These are phyloP conservation scores for Diversispora eburnea DNA, from an alignment of 192 early-diverging fungal species.

Conservation along the genomic window DNA sequence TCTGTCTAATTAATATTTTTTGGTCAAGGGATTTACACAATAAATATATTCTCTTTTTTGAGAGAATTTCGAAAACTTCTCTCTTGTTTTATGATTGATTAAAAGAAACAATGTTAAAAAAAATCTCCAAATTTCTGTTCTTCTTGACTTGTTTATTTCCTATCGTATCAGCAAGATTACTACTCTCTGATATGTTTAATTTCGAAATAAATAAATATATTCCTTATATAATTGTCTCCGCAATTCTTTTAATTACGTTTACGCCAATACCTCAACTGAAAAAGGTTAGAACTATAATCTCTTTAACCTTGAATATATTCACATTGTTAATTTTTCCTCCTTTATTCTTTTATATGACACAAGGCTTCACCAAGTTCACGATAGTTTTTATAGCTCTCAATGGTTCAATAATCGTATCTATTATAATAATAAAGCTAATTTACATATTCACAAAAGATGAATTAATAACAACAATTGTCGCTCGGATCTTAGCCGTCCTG, in stretches of 20 bases:
- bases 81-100: not conserved
- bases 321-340: not conserved
- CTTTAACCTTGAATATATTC: not conserved
- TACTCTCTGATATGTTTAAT: conserved; percentile 20
- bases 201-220: conserved; percentile 14
- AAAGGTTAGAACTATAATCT: not conserved
- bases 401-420: not conserved
- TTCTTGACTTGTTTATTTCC: not conserved
- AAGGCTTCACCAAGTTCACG: not conserved
- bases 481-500: not conserved
- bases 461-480: not conserved
- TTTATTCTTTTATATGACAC: conserved; percentile 2
- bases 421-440: not conserved
- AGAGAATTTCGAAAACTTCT: no score
- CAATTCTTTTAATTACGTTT: conserved; percentile 6
- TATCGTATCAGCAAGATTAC: not conserved
- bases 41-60: no score
- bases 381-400: not conserved
- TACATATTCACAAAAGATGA: not conserved
- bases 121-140: not conserved
- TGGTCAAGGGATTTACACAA: no score
- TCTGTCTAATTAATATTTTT: no score
- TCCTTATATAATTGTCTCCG: conserved; percentile 13
- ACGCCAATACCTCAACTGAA: not conserved
- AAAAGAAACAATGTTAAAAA: not conserved